A percentile compares a stretch with the other conserved stretches of the same genome.
Evolutionary conservation across 768 basidiomycete genomes (phyloP).

Genomic region (Lactifluus volemus): DNA sequence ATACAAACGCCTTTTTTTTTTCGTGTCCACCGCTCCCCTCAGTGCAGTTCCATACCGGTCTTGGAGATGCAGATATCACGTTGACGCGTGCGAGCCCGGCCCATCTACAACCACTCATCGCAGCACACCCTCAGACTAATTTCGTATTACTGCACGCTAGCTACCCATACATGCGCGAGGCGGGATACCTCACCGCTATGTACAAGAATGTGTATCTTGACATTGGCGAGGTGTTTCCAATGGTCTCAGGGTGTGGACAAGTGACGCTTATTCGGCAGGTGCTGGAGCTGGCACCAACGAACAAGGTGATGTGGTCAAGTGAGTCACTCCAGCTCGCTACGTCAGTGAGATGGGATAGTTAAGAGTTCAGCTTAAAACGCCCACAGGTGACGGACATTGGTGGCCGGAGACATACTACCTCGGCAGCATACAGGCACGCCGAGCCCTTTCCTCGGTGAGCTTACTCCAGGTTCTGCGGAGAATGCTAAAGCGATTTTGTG

Average conservation of each 20-base stretch:
- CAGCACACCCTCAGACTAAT: slow-evolving; percentile 46
- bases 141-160: slow-evolving; percentile 67
- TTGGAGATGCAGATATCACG: slow-evolving; percentile 66
- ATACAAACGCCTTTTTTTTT: not conserved
- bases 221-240: slow-evolving; percentile 48
- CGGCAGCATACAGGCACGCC: slow-evolving; percentile 28
- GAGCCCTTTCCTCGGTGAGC: slow-evolving; percentile 37
- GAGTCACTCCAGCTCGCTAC: slow-evolving; percentile 20
- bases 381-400: slow-evolving; percentile 53
- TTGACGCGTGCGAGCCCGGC: slow-evolving; percentile 53
- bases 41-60: slow-evolving; percentile 84
- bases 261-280: slow-evolving; percentile 40
- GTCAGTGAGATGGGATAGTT: not conserved
- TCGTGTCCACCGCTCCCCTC: not conserved
- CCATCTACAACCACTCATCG: slow-evolving; percentile 59
- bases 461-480: not conserved
- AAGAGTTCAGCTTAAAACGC: not conserved
- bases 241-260: slow-evolving; percentile 57
- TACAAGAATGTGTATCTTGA: slow-evolving; percentile 48
- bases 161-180: slow-evolving; percentile 75
- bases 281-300: slow-evolving; percentile 64
- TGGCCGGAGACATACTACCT: slow-evolving; percentile 76
- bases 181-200: slow-evolving; percentile 64
- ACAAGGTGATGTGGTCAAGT: slow-evolving; percentile 81
- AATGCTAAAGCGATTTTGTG: too few species aligned